Evolutionary conservation across 176 grass and related monocot genomes (phyloP).

Genomic region (Ampelocalamus luodianensis): DNA sequence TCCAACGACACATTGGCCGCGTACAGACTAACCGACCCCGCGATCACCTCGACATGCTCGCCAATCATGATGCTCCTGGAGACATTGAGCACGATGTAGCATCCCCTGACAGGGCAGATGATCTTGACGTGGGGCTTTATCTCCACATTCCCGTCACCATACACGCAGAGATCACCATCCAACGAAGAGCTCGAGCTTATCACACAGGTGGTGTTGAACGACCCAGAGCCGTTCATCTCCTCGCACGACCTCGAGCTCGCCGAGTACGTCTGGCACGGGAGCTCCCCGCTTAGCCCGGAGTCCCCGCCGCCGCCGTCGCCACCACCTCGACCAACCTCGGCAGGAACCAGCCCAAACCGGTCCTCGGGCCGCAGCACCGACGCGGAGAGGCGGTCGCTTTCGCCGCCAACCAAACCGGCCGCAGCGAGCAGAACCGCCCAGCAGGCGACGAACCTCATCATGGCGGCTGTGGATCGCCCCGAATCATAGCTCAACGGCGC

Average conservation of each 20-base stretch:
- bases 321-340: not conserved
- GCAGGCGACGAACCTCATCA: slow-evolving; percentile 18
- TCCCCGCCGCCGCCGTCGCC: not conserved
- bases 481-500: slow-evolving; percentile 31
- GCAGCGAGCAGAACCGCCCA: slow-evolving; percentile 42
- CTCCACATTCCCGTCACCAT: slow-evolving; percentile 60
- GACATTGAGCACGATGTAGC: slow-evolving; percentile 64
- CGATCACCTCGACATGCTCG: slow-evolving; percentile 47
- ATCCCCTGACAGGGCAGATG: slow-evolving; percentile 59
- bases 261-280: slow-evolving; percentile 34
- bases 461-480: not conserved
- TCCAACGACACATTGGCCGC: slow-evolving; percentile 59
- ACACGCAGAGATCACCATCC: slow-evolving; percentile 58
- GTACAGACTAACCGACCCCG: slow-evolving; percentile 61
- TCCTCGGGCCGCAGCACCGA: not conserved
- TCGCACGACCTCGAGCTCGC: slow-evolving; percentile 64
- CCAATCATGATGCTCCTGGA: slow-evolving; percentile 58
- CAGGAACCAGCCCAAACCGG: not conserved
- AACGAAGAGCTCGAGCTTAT: slow-evolving; percentile 60
- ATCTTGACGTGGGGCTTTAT: slow-evolving; percentile 57
- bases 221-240: slow-evolving; percentile 76
- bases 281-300: not conserved
- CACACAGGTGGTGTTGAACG: slow-evolving; percentile 70
- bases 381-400: not conserved
- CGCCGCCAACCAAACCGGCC: not conserved